A percentile compares a stretch with the other conserved stretches of the same genome.
Evolutionary conservation across 1,284 basidiomycete species (phyloP).

Genomic region (Ceratobasidium sp.): DNA sequence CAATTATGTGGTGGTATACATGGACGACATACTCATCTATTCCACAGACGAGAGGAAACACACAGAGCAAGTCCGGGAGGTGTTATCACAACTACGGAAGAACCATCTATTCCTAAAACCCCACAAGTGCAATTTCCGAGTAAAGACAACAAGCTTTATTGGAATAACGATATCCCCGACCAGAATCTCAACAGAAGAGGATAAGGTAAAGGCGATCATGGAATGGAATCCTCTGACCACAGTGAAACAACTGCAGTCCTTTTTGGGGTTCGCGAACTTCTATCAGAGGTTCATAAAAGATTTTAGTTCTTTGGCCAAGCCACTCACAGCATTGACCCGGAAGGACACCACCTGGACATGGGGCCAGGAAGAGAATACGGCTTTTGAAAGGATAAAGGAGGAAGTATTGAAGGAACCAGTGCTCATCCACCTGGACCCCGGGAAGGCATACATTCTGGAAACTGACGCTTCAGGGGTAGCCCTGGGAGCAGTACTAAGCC

Average conservation of each 20-base stretch:
- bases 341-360: conserved; percentile 8
- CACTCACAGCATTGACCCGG: conserved; percentile 39
- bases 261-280: conserved; percentile 54
- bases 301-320: no score
- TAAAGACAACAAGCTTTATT: neutral
- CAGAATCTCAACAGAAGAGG: neutral
- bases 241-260: conserved; percentile 50
- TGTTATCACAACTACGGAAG: no score
- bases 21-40: no score
- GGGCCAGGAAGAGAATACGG: neutral
- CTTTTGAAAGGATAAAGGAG: neutral
- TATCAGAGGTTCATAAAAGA: conserved; percentile 55
- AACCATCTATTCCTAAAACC: no score
- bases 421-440: neutral
- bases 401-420: neutral
- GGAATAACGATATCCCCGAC: neutral
- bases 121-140: conserved; percentile 27
- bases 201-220: neutral
- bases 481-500: no score
- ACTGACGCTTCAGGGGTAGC: no score
- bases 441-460: neutral
- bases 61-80: no score
- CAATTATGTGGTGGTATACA: no score
- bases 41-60: no score
- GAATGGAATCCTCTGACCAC: neutral